phyloP scores from a whole-genome alignment of 768 basidiomycete genomes.

The Inosperma sp. region DNA sequence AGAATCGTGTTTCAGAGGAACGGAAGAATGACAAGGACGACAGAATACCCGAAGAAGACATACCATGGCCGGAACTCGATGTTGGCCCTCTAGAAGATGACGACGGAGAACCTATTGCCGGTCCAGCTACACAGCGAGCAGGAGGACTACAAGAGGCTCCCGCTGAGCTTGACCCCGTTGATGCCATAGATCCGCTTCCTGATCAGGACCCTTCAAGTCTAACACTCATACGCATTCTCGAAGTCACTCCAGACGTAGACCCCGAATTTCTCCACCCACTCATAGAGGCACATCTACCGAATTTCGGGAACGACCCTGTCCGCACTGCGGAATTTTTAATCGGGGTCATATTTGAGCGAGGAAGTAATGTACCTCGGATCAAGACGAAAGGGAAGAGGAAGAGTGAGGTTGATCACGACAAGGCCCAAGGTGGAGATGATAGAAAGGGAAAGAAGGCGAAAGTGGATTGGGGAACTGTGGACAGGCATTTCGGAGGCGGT shows the following conservation, averaged over 20 bases:
- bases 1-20: no score
- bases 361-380: conserved; percentile 49
- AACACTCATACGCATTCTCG: conserved; percentile 48
- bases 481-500: conserved; percentile 42
- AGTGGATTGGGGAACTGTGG: conserved; percentile 50
- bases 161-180: conserved; percentile 7
- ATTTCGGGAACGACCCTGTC: conserved; percentile 21
- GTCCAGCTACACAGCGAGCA: no score
- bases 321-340: conserved; percentile 47
- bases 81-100: no score
- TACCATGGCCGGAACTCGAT: no score
- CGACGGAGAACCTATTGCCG: no score
- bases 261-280: conserved; percentile 50
- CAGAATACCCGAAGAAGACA: no score
- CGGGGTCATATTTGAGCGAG: conserved; percentile 58
- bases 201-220: conserved; percentile 15
- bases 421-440: conserved; percentile 8
- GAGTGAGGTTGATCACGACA: conserved; percentile 29
- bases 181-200: conserved; percentile 3
- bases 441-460: conserved; percentile 33
- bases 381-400: conserved; percentile 30
- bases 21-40: no score
- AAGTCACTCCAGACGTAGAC: conserved; percentile 68
- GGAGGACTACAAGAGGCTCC: no score
- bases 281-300: conserved; percentile 39